Evolutionary conservation across 2,329 filamentous ascomycete genomes (phyloP), one percentile per base, ranked within the genome.

Genomic region (Rhynchosporium secalis): DNA sequence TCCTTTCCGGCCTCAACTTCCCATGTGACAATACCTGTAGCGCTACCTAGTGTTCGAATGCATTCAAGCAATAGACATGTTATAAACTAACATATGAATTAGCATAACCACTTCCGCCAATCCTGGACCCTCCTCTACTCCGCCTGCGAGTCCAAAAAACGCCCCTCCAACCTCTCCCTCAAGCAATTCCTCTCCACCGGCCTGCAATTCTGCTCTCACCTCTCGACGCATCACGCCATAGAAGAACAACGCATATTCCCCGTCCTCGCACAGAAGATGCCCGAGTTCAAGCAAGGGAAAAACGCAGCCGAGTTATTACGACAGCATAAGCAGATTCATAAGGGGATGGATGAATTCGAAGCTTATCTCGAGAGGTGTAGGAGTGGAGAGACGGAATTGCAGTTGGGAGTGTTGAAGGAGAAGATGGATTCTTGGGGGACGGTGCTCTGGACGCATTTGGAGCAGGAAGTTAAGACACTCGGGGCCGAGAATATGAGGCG

Each of bases 211-310:
- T 82, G 84, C 68, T 80, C 81, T 15, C 83, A 89, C 62, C 84
- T 96, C n/a, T 83, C 85, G 9, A 76, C 84, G 62, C 92, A 96
- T 77, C 93, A 96, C 78, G 79, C 78, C 62, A 94, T 96, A 71
- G 93, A 96, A 75, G 92, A 97, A 76, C 77, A 80, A 36, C 85
- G 92, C 74, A 80, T 96, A 46, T 96, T 96, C 75, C 93, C 92
- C 1, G 72, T 87, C 0, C 82, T 96, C 1, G 91, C 89, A 12
- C 79, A 78, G 69, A 87, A 86, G 68, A 96, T 96, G 91, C 86
- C 90, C 4, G 87, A 90, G 67, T 96, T 96, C 73, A 79, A 80
- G 43, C 65, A 72, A 12, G 69, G 72, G 57, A 78, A 79, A 28
- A 72, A 75, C 29, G 81, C 83, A n/a, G 80, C 87, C 13, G 83